A percentile compares a stretch with the other conserved stretches of the same genome.
phyloP scores from a whole-genome alignment of 371 early-diverging fungal species.

The Umbelopsis sp. region DNA sequence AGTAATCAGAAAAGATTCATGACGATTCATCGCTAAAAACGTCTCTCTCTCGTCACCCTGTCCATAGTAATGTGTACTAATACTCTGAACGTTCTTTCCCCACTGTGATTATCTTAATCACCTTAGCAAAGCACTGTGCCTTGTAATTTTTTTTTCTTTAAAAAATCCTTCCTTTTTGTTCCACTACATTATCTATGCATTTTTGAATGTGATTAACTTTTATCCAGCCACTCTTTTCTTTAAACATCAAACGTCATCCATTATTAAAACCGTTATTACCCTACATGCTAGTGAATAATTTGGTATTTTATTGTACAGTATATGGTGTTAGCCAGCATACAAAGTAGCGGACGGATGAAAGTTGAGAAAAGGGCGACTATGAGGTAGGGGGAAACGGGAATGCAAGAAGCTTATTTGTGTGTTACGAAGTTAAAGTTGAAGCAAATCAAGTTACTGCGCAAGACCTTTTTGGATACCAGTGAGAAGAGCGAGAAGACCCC shows the following conservation, averaged over 20 bases:
- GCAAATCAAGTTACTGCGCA: conserved; percentile 14
- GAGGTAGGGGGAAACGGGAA: too few relatives aligned
- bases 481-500: conserved; percentile 61
- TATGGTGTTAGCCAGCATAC: not conserved
- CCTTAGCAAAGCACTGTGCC: too few relatives aligned
- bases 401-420: not conserved
- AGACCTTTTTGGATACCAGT: conserved; percentile 47
- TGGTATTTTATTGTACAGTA: not conserved
- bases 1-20: conserved; percentile 8
- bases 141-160: too few relatives aligned
- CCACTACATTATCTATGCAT: too few relatives aligned
- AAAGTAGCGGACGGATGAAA: not conserved
- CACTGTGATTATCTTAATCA: not conserved
- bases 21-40: conserved; percentile 2
- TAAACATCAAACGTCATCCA: not conserved
- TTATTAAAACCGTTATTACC: not conserved
- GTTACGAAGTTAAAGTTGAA: not conserved
- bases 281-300: not conserved
- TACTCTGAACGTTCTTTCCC: not conserved
- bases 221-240: too few relatives aligned
- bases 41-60: not conserved
- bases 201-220: too few relatives aligned
- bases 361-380: too few relatives aligned
- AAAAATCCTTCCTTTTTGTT: too few relatives aligned
- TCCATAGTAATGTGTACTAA: not conserved